These are phyloP conservation scores for Passalora sequoiae DNA, from an alignment of 2,329 filamentous ascomycete genomes.

Conservation along the genomic window DNA sequence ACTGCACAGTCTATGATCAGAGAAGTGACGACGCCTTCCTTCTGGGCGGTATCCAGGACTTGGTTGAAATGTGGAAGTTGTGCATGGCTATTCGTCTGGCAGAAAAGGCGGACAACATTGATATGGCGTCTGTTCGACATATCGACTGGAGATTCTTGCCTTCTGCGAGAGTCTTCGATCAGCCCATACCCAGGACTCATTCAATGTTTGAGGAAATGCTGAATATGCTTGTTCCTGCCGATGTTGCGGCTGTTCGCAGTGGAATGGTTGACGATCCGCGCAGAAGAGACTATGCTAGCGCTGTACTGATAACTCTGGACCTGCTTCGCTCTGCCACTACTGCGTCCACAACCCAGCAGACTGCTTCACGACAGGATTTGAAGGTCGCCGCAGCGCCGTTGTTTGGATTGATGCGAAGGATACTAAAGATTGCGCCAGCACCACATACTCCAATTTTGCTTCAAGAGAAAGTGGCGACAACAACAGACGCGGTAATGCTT, in stretches of 20 bases:
- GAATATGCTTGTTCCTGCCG: slow-evolving; percentile 11
- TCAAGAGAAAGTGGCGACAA: background rate
- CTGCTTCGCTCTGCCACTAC: slow-evolving; percentile 6
- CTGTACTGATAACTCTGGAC: slow-evolving; percentile 22
- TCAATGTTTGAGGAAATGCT: slow-evolving; percentile 16
- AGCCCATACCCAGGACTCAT: slow-evolving; percentile 4
- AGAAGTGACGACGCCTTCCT: background rate
- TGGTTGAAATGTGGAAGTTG: slow-evolving; percentile 18
- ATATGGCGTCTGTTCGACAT: too few species aligned
- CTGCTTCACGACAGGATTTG: background rate
- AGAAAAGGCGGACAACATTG: too few species aligned
- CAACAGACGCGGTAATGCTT: background rate
- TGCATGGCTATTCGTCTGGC: slow-evolving; percentile 10
- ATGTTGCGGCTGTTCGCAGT: background rate
- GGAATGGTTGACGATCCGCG: background rate
- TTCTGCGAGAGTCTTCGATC: slow-evolving; percentile 11
- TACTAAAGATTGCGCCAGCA: slow-evolving; percentile 5
- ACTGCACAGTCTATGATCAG: background rate
- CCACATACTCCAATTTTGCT: background rate
- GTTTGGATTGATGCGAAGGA: background rate
- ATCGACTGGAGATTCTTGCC: slow-evolving; percentile 21
- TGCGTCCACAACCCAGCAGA: background rate
- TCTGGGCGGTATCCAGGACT: slow-evolving; percentile 6
- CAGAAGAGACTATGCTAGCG: slow-evolving; percentile 16
- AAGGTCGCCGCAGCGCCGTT: slow-evolving; percentile 5